phyloP scores from a whole-genome alignment of 768 basidiomycete genomes.

The Favolaschia claudopus region DNA sequence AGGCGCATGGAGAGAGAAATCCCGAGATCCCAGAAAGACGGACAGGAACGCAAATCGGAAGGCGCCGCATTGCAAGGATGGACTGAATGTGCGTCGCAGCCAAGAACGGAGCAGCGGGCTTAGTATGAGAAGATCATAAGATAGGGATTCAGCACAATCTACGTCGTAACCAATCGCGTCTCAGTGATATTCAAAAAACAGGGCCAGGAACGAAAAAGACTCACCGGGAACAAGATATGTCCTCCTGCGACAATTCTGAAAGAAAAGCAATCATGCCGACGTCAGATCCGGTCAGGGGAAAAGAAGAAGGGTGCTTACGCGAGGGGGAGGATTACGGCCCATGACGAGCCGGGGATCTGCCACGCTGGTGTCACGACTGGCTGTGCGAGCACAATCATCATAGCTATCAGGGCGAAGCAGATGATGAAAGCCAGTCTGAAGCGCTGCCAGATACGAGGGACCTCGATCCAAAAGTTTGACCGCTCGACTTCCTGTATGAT shows the following conservation, averaged over 20 bases:
- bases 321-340: slow-evolving; percentile 82
- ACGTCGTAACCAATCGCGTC: not conserved
- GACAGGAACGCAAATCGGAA: not conserved
- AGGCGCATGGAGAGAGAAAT: slow-evolving; percentile 1
- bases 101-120: slow-evolving; percentile 8
- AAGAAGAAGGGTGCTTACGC: slow-evolving; percentile 51
- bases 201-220: slow-evolving; percentile 32
- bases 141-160: slow-evolving; percentile 90
- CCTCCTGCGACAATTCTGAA: slow-evolving; percentile 65
- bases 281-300: not conserved
- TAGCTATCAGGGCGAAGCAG: slow-evolving; percentile 56
- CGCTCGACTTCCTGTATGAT: slow-evolving; percentile 78
- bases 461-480: slow-evolving; percentile 91
- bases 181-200: slow-evolving; percentile 9
- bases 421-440: slow-evolving; percentile 74
- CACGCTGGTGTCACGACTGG: slow-evolving; percentile 67
- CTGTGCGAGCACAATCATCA: slow-evolving; percentile 64
- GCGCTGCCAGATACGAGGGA: slow-evolving; percentile 82
- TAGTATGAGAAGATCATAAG: slow-evolving; percentile 83
- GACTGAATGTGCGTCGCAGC: not conserved
- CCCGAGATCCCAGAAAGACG: slow-evolving; percentile 1
- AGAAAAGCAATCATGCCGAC: not conserved
- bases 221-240: slow-evolving; percentile 79
- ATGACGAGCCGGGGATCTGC: slow-evolving; percentile 65
- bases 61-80: too few species aligned